Evolutionary conservation across 371 early-diverging fungal genomes (phyloP), one percentile per base, ranked within the genome.

Genomic region (Lichtheimia corymbifera): DNA sequence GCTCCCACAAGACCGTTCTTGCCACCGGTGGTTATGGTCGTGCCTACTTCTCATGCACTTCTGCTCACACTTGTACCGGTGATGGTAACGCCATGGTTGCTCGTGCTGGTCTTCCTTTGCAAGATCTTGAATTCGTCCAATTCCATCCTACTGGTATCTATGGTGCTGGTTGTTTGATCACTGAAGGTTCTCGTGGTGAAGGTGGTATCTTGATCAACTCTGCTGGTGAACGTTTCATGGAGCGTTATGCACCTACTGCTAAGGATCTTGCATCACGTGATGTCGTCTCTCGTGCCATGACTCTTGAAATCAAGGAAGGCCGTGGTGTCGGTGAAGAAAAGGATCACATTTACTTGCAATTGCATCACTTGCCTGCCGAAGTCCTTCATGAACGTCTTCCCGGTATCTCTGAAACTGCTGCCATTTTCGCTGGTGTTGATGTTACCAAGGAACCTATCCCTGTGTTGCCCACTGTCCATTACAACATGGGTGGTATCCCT

Each of bases 401-500:
- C 27, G 97, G 98, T 81, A 98, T 98, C 64, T 97, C 96, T 11
- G 97, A 98, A 79, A 97, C 97, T 20, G 96, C 97, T 35, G 92
- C 93, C 63, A 97, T 98, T 74, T 97, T 98, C 76, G 92, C 97
- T 51, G 96, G 96, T 75, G 97, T 98, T 49, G 97, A 98, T 83
- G 97, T 97, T 30, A 97, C 97, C 76, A 97, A 97, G 87, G 97
- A 97, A 74, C 97, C 98, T 49, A 98, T 98, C 74, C 98, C 98
- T 13, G 97, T 98, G 50, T 82, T 98, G 57, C 98, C 98, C 62
- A 97, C 98, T 61, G 98, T 97, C 66, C 98, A 98, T 78, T 98
- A 97, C 89, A 98, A 97, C 86, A 97, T 97, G 97, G 98, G 98
- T 74, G 97, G 98, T 79, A 97, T 98, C 64, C 97, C 97, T 27